A percentile compares a stretch with the other conserved stretches of the same genome.
phyloP scores from a whole-genome alignment of 352 stramenopile species.

The Globisporangium heterothallicum region DNA sequence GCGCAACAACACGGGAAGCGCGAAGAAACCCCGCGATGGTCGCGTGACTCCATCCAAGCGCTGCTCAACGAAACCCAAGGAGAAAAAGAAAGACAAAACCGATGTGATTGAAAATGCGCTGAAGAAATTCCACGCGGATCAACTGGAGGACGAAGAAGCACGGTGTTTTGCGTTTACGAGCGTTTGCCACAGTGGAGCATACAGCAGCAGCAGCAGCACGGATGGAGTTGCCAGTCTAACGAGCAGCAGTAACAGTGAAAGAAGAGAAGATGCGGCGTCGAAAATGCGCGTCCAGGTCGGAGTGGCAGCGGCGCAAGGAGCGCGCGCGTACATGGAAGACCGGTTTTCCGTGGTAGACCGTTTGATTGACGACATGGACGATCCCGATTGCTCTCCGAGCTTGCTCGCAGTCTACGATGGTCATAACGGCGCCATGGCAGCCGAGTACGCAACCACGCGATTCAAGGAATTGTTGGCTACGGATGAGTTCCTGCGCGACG shows the following conservation, averaged over 20 bases:
- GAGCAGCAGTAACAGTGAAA: slow-evolving; percentile 11
- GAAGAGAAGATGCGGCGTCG: slow-evolving; percentile 10
- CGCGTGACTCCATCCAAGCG: slow-evolving; percentile 41
- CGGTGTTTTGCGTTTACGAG: slow-evolving; percentile 53
- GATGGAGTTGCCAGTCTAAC: slow-evolving; percentile 4
- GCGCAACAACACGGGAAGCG: slow-evolving; percentile 15
- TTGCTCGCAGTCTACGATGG: slow-evolving; percentile 69
- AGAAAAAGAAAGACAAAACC: slow-evolving; percentile 50
- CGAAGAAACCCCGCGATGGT: slow-evolving; percentile 17
- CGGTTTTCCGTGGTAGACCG: slow-evolving; percentile 55
- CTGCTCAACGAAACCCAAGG: slow-evolving; percentile 38
- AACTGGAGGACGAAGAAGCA: slow-evolving; percentile 14
- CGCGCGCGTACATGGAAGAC: slow-evolving; percentile 78
- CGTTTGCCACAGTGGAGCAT: slow-evolving; percentile 20
- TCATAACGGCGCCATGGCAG: slow-evolving; percentile 68
- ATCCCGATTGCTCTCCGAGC: slow-evolving; percentile 37
- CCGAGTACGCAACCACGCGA: slow-evolving; percentile 50
- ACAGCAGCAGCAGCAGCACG: slow-evolving; percentile 5
- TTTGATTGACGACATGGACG: slow-evolving; percentile 43
- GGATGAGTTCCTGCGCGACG: slow-evolving; percentile 37
- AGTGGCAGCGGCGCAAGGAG: slow-evolving; percentile 49
- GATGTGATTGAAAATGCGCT: slow-evolving; percentile 60
- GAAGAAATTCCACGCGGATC: slow-evolving; percentile 37
- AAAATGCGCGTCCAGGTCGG: slow-evolving; percentile 44
- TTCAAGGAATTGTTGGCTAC: slow-evolving; percentile 56